A percentile compares a stretch with the other conserved stretches of the same genome.
These are phyloP conservation scores for Claviceps sorghi DNA, from an alignment of 2,329 filamentous ascomycete species.

Conservation along the genomic window DNA sequence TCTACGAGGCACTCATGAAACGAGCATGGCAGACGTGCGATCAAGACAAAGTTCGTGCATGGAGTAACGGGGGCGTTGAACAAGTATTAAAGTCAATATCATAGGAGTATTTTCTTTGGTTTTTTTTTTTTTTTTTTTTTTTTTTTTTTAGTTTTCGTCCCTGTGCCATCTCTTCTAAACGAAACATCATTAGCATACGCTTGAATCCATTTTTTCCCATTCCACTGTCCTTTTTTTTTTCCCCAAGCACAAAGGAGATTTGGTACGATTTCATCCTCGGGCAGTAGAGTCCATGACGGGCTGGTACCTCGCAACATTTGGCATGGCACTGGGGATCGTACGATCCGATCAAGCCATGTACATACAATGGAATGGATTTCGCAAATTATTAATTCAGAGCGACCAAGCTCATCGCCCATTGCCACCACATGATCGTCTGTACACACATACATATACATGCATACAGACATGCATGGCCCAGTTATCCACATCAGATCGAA, in stretches of 20 bases:
- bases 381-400: no score
- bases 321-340: no score
- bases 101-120: not conserved
- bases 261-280: no score
- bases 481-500: not conserved
- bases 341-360: no score
- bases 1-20: conserved; percentile 39
- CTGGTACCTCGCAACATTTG: no score
- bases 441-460: not conserved
- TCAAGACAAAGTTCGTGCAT: conserved; percentile 45
- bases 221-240: no score
- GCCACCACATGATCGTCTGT: not conserved
- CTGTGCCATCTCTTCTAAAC: no score
- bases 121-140: not conserved
- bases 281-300: no score
- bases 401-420: not conserved
- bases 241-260: no score
- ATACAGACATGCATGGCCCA: not conserved
- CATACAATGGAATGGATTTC: no score
- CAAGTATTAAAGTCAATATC: conserved; percentile 10
- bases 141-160: not conserved
- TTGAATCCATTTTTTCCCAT: no score
- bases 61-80: conserved; percentile 43
- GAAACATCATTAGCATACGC: no score
- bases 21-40: conserved; percentile 53